Base-by-base conservation (phyloP, 257 asterid genomes). In the Solanum neorickii region DNA sequence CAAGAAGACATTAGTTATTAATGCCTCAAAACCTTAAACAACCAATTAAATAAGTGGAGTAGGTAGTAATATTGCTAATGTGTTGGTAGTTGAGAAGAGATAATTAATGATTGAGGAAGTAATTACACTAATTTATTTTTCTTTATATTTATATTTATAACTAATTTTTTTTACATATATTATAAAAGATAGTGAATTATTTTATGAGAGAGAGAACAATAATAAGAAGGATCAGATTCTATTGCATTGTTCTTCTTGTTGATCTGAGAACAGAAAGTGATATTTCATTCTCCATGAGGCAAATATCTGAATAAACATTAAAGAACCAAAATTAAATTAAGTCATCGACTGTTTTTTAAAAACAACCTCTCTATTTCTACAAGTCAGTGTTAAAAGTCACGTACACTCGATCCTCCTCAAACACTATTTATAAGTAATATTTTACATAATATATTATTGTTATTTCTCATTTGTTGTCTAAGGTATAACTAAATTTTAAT, bases 171-270 rank as follows among this genome's bases (percentile, higher is more conserved):
- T 37, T 37, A 29, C 20, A 15, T 8, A 14, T 31, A 31, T 69
- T 31, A 69, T 70, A 70, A 33, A 33, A 33, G 25, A 35, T 72
- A 33, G 46, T 70, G 37, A 31, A 31, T 33, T 60, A 60, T 23
- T 70, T 1, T 33, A 75, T 75, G 18, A 35, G 12, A 21, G 10
- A 20, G 6, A 83, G 62, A n/a, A 5, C 14, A 23, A 25, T 44
- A 78, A 27, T 60, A 25, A 60, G 12, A 15, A 83, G 90, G 85
- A 90, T 90, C 90, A 84, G 87, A 86, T 90, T 90, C 90, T 88
- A 75, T 65, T 42, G 83, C 33, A 65, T 9, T n/a, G 76, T 84
- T 84, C 87, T 65, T 84, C 76, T 42, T 88, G 86, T 84, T 82
- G 85, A 73, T 90, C 87, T 46, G 0, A 49, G 9, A 15, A 88